Base-by-base conservation (phyloP, 2,329 filamentous ascomycete species). In the Monosporascus sp. region DNA sequence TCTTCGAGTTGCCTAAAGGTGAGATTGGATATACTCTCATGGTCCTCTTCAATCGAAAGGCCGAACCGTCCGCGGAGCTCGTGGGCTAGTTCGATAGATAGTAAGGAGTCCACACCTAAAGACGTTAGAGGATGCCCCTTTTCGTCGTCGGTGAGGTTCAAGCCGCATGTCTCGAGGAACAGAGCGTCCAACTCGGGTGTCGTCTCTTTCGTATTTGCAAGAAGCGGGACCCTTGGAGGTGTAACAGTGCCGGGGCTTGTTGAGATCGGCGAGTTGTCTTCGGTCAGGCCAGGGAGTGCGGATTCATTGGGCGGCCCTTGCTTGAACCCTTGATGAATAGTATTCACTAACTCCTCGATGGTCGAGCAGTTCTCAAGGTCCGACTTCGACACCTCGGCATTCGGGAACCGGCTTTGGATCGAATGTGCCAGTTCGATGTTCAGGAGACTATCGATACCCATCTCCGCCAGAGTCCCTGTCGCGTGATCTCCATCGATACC, bases 401-500 rank as follows among this genome's bases (percentile, higher is more conserved):
- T 51, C 11, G 53, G 48, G 25, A 55, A 39, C 3, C 51, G 51
- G 27, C 20, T 45, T 31, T 51, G 44, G 25, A 55, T 53, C 5
- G 31, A 39, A 38, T 57, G 48, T 3, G 56, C 56, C 41, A 66
- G 54, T 44, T 66, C 63, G 31, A 66, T 62, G 36, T 59, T 55
- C 56, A 65, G 54, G 27, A 66, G 57, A 18, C 61, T 64, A 36
- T 65, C 63, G 14, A 65, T 52, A 6, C 63, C 65, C 9, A 63
- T 48, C 22, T 63, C 57, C 9, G 46, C 50, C 41, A 64, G 54
- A 9, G 53, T 59, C 31, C 24, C 18, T 17, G 60, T 51, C 37
- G 62, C 54, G 9, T 77, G 74, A 37, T 75, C 73, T 38, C 75
- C 67, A 49, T 75, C 72, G 41, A 79, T 74, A 58, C 76, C 76